Evolutionary conservation across 352 stramenopile species (phyloP).

Genomic region (Phytophthora sojae): DNA sequence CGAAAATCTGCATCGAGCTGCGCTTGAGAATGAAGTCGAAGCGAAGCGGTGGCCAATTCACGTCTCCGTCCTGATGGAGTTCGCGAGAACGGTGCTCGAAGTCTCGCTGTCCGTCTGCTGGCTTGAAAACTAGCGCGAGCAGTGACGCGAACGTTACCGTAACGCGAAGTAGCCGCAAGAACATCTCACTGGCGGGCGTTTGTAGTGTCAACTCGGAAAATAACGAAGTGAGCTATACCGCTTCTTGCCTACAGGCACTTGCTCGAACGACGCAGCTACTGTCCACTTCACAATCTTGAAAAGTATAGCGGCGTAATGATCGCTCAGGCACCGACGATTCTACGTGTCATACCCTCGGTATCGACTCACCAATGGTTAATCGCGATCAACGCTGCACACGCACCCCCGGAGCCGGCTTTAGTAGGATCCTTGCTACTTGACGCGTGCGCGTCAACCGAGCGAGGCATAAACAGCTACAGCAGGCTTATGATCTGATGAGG

Average conservation of each 20-base stretch:
- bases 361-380: too few relatives aligned
- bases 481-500: neutral
- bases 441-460: neutral
- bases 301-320: neutral
- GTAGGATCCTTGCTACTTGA: neutral
- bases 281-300: neutral
- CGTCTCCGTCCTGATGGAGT: neutral
- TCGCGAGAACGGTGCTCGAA: neutral
- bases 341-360: neutral
- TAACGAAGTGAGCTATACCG: neutral
- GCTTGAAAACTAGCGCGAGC: neutral
- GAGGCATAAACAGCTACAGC: neutral
- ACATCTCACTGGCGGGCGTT: neutral
- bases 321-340: neutral
- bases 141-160: neutral
- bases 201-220: neutral
- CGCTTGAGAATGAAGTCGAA: constrained; percentile 24
- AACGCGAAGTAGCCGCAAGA: neutral
- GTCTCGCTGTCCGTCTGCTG: neutral
- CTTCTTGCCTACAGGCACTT: neutral
- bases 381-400: too few relatives aligned
- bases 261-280: neutral
- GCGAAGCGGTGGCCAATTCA: constrained; percentile 19
- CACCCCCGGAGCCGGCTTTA: neutral
- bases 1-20: constrained; percentile 14